phyloP scores from a whole-genome alignment of 2,329 filamentous ascomycete species.

The Colletotrichum eleusines region DNA sequence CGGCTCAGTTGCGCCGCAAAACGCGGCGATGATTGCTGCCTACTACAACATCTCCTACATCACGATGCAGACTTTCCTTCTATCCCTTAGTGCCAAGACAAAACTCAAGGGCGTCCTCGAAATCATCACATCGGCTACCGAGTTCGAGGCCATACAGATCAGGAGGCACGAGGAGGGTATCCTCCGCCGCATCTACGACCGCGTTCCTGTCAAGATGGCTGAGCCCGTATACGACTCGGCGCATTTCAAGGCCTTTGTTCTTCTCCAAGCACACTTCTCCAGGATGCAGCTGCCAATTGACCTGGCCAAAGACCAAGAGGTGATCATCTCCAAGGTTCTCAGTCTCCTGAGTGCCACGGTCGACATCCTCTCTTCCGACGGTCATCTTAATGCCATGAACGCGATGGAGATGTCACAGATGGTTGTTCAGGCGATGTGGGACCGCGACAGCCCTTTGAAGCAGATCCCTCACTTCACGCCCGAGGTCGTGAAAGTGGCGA shows the following conservation, averaged over 20 bases:
- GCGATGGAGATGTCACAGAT: constrained; percentile 99
- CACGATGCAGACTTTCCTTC: constrained; percentile 98
- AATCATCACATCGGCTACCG: constrained; percentile 95
- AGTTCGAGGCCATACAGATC: constrained; percentile 96
- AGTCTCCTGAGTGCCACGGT: constrained; percentile 92
- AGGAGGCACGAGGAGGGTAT: constrained; percentile 91
- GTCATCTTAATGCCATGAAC: constrained; percentile 95
- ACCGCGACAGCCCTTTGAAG: constrained; percentile 94
- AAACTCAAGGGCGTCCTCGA: constrained; percentile 98
- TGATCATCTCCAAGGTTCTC: constrained; percentile 85
- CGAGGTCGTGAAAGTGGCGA: constrained; percentile 84
- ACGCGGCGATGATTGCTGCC: constrained; percentile 96
- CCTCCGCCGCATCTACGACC: constrained; percentile 92
- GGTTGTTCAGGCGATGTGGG: constrained; percentile 99
- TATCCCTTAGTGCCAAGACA: constrained; percentile 88
- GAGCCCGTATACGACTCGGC: constrained; percentile 90
- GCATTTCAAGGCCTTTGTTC: constrained; percentile 98
- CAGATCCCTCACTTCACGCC: constrained; percentile 96
- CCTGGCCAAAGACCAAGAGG: constrained; percentile 93
- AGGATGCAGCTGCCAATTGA: constrained; percentile 97
- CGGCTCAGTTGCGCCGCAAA: constrained; percentile 87
- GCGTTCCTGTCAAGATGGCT: constrained; percentile 94
- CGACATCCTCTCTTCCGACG: constrained; percentile 94
- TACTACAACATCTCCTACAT: constrained; percentile 99
- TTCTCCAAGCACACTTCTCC: constrained; percentile 97